Evolutionary conservation across 2,329 filamentous ascomycete genomes (phyloP), one percentile per base, ranked within the genome.

Genomic region (Aspergillus brasiliensis): DNA sequence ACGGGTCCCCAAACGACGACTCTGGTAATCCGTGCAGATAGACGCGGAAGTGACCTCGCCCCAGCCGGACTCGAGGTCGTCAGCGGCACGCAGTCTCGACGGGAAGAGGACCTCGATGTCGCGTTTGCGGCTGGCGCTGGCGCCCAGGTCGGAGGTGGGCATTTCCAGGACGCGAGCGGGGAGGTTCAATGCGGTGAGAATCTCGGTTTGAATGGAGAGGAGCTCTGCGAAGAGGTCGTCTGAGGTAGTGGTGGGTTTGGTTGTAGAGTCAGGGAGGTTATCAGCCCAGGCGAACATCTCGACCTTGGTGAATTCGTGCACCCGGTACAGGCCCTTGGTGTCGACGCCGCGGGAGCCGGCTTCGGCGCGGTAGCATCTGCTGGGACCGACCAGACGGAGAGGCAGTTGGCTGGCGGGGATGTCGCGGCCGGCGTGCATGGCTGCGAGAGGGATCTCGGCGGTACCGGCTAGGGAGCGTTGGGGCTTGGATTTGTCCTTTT

Each of bases 281-380:
- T 83, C 69, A 4, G 91, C 90, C 95, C 95, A 99, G 0, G 90
- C 92, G 73, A 99, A 98, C 82, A 99, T 88, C 77, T 99, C 95
- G 0, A 99, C 94, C 75, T 99, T 99, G 27, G 92, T 97, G 78
- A 99, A 99, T 77, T 99, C 95, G 77, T 99, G 95, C 3, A 99
- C 95, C 27, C 95, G 89, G 78, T 98, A 99, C 1, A 99, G 81
- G 5, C 95, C 95, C 78, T 97, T 97, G 1, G 93, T 97, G 68
- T 95, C 91, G 23, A 90, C 88, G 28, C 95, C 95, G 40, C 94
- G 84, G 0, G 92, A 91, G 31, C 95, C 95, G 0, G 95, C 95
- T 79, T 99, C 95, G 47, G 95, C 95, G 55, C 95, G 90, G 78
- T 96, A 99, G 81, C 93, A 96, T n/a, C 95, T 85, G 58, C 91